Base-by-base conservation (phyloP, 2,329 filamentous ascomycete species). In the Aspergillus brasiliensis region DNA sequence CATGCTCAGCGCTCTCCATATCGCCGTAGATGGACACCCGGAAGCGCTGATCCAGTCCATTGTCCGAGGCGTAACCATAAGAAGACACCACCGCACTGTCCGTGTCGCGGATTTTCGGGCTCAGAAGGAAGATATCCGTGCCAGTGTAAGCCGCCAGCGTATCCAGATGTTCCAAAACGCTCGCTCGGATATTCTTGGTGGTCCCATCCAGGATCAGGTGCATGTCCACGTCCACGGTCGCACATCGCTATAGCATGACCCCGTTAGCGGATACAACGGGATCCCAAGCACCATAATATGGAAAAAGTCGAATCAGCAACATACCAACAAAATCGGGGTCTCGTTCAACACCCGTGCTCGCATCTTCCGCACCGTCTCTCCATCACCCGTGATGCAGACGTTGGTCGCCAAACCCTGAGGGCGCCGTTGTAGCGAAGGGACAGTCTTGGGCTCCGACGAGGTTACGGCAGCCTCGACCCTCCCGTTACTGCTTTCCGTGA, bases 1-100 rank as follows among this genome's bases (percentile, higher is more conserved):
- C 95, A 78, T 98, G 94, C 77, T 99, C 95, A 27, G 92, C 90
- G 67, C 92, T 97, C 79, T 98, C 88, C 77, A 95, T 89, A 74
- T 99, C 95, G 57, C 95, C 94, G 71, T 95, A 99, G 65, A 99
- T 96, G 69, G 92, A 91, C 62, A 97, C 89, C 73, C 94, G 88
- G 82, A 96, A 92, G 68, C 94, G 88, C 76, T 95, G 91, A 75
- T 97, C 93, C 69, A 88, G 81, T 69, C 91, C 89, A 67, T 91
- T 91, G 71, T 95, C 88, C 71, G 95, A 88, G 38, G 87, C 87
- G 71, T 92, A 91, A 28, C 86, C 86, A 73, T 88, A 87, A 65
- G 91, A 92, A 48, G 90, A 90, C 64, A 90, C 82, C 42, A 88
- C 84, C 58, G 89, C 87, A 47, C 89, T 88, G 67, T 96, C 88